phyloP scores from a whole-genome alignment of 768 basidiomycete genomes.

The Dioszegia crocea region DNA sequence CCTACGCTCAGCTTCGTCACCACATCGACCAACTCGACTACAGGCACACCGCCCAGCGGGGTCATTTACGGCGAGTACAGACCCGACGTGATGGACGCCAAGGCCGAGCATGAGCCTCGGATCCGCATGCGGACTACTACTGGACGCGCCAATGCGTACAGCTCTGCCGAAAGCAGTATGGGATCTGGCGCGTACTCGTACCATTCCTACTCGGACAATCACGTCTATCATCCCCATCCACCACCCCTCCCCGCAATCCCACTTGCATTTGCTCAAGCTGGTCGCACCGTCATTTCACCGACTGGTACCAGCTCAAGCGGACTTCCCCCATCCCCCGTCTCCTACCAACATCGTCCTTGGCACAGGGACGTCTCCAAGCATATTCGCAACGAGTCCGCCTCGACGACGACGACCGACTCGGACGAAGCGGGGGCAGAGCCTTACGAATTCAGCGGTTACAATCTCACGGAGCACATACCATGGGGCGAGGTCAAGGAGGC shows the following conservation, averaged over 20 bases:
- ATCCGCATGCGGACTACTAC: constrained; percentile 24
- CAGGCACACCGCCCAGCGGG: constrained; percentile 34
- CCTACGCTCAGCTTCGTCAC: constrained; percentile 39
- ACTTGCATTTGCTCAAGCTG: constrained; percentile 9
- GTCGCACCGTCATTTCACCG: constrained; percentile 15
- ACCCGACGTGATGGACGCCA: constrained; percentile 14
- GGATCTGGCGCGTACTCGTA: constrained; percentile 35
- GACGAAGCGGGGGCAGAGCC: constrained; percentile 15
- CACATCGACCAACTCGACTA: constrained; percentile 39
- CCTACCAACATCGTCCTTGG: constrained; percentile 38
- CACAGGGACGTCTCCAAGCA: constrained; percentile 26
- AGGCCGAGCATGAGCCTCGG: constrained; percentile 22
- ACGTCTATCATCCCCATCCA: constrained; percentile 31
- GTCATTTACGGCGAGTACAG: constrained; percentile 22
- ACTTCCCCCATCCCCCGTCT: constrained; percentile 16
- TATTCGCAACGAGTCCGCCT: constrained; percentile 33
- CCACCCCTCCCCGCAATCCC: constrained; percentile 37
- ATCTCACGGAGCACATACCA: constrained; percentile 10
- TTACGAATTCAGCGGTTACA: constrained; percentile 20
- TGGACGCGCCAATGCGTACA: constrained; percentile 36
- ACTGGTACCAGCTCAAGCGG: constrained; percentile 7
- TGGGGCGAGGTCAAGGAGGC: constrained; percentile 18
- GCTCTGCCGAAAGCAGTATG: constrained; percentile 35
- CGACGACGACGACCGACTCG: constrained; percentile 29
- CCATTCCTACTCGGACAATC: constrained; percentile 23